Conservation (phyloP, 2,329 filamentous ascomycete species). For the Pestalotiopsis sp. region DNA sequence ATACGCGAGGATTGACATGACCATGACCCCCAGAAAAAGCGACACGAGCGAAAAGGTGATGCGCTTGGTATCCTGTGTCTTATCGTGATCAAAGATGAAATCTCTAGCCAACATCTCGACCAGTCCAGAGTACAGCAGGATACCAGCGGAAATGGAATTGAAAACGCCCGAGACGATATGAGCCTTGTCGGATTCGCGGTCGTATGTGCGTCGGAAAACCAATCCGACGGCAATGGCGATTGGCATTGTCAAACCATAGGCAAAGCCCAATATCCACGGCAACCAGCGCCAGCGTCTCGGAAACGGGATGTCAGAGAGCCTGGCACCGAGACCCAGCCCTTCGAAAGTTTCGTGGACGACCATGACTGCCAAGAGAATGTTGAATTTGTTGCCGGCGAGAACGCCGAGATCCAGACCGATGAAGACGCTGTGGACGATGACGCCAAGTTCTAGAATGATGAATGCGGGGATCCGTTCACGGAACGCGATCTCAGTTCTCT, state of each 20-base stretch:
- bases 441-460: constrained; percentile 93
- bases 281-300: constrained; percentile 70
- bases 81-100: constrained; percentile 91
- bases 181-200: constrained; percentile 61
- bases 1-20: constrained; percentile 85
- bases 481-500: constrained; percentile 61
- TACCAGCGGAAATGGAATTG: constrained; percentile 85
- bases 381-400: constrained; percentile 54
- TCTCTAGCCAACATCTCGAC: constrained; percentile 95
- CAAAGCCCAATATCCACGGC: constrained; percentile 72
- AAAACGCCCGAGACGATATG: constrained; percentile 86
- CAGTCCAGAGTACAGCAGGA: constrained; percentile 89
- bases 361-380: constrained; percentile 64
- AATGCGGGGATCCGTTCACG: constrained; percentile 83
- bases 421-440: constrained; percentile 93
- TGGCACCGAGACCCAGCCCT: constrained; percentile 86
- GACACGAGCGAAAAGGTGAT: constrained; percentile 72
- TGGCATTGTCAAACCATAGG: constrained; percentile 80
- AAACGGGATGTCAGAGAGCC: constrained; percentile 79
- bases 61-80: constrained; percentile 72
- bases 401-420: constrained; percentile 84
- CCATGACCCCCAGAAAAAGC: constrained; percentile 71
- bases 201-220: constrained; percentile 68
- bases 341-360: constrained; percentile 95
- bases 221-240: constrained; percentile 84